Percentiles rank a stretch among this genome's conserved stretches.
phyloP scores from a whole-genome alignment of 805 yeast genomes.

The Cyberlindnera japonica region DNA sequence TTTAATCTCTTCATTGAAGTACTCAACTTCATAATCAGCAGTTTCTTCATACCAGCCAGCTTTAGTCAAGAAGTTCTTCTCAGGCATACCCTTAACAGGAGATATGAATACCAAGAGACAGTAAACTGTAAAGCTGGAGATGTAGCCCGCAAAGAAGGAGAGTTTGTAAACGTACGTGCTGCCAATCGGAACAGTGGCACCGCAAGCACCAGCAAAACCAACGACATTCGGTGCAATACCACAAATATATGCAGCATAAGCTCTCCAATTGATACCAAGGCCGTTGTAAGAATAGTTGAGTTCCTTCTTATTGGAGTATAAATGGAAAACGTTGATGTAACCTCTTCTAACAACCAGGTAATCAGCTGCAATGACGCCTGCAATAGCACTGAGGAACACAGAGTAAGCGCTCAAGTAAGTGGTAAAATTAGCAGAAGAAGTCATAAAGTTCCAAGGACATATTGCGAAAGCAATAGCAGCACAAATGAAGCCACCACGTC shows the following conservation, averaged over 20 bases:
- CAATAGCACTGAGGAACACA: conserved; percentile 77
- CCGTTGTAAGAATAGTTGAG: conserved; percentile 55
- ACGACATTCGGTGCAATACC: conserved; percentile 83
- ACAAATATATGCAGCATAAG: conserved; percentile 70
- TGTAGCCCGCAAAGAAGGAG: conserved; percentile 75
- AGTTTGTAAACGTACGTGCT: conserved; percentile 71
- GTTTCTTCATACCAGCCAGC: conserved; percentile 45
- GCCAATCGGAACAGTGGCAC: conserved; percentile 72
- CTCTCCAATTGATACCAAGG: conserved; percentile 80
- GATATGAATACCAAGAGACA: conserved; percentile 45
- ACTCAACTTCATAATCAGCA: conserved; percentile 10
- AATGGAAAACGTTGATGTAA: conserved; percentile 54
- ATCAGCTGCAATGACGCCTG: conserved; percentile 71
- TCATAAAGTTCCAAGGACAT: conserved; percentile 80
- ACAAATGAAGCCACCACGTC: conserved; percentile 79
- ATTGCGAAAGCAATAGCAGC: conserved; percentile 66
- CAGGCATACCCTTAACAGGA: conserved; percentile 50
- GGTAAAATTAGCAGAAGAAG: conserved; percentile 69
- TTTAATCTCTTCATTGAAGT: conserved; percentile 18
- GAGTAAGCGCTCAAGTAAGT: conserved; percentile 79
- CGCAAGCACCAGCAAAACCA: conserved; percentile 84
- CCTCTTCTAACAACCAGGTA: conserved; percentile 76
- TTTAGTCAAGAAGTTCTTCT: conserved; percentile 36
- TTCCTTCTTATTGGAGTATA: conserved; percentile 46
- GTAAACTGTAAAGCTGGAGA: conserved; percentile 53